These are phyloP conservation scores for Macrolepiota albuminosa DNA, from an alignment of 768 basidiomycete species.

Conservation along the genomic window DNA sequence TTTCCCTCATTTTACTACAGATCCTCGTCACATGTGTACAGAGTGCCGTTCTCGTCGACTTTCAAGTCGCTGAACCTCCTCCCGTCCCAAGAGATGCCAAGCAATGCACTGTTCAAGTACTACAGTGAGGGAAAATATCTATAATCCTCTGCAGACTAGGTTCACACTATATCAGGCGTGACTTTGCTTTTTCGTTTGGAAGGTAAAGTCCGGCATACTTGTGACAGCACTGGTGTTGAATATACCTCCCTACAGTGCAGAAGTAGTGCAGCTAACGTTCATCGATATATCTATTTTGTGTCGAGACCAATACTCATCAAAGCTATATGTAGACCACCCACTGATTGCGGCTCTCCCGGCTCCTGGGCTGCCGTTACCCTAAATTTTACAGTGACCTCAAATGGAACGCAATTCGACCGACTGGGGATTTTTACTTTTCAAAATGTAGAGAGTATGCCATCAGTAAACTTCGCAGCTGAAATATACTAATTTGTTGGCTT, in stretches of 20 bases:
- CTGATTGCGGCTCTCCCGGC: constrained; percentile 62
- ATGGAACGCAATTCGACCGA: constrained; percentile 74
- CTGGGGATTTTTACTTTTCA: constrained; percentile 71
- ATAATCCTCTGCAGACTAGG: not conserved
- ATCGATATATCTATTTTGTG: not conserved
- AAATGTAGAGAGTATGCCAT: constrained; percentile 63
- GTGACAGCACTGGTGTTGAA: not conserved
- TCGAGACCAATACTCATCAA: not conserved
- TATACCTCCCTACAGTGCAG: constrained; percentile 38
- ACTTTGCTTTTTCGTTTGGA: constrained; percentile 70
- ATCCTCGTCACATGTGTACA: not conserved
- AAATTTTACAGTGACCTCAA: constrained; percentile 74
- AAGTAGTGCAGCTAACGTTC: constrained; percentile 58
- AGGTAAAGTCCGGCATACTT: constrained; percentile 26
- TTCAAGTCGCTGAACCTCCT: constrained; percentile 72
- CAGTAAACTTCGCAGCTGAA: not conserved
- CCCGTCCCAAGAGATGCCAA: constrained; percentile 54
- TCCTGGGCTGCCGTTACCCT: constrained; percentile 72
- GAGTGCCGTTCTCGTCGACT: constrained; percentile 45
- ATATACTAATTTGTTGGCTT: not conserved
- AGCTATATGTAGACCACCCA: constrained; percentile 50
- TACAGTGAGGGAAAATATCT: constrained; percentile 38
- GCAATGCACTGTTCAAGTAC: constrained; percentile 58
- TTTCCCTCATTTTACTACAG: not conserved
- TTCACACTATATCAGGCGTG: constrained; percentile 38